Base-by-base conservation (phyloP, 2,329 filamentous ascomycete genomes). In the Phaeosphaeria sp. region DNA sequence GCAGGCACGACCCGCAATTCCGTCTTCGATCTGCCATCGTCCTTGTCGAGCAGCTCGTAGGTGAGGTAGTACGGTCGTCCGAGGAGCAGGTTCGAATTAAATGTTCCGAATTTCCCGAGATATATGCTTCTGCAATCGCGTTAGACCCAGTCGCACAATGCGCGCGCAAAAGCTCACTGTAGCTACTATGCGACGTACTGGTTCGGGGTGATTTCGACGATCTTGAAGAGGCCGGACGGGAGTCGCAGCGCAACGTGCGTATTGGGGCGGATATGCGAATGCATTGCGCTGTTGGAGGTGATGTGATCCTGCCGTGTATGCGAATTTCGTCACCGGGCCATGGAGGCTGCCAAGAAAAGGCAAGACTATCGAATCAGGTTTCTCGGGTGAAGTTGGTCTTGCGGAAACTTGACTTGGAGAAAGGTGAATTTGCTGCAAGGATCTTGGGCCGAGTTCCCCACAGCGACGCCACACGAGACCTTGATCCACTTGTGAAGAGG, bases 61-160 rank as follows among this genome's bases (percentile, higher is more conserved):
- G 93, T 98, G 59, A 96, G 82, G 80, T 97, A 87, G 74, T 92
- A 97, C 0, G 95, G 95, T 7, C 95, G 89, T n/a, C 92, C 90
- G 61, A 99, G 86, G 46, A 99, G 87, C 30, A 95, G 86, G 74
- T 98, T 97, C 51, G 91, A 88, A 17, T 92, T 90, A 74, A 99
- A 97, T 1, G 88, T 87, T 63, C 95, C 95, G 75, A 95, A 96
- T 86, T 97, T 98, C 55, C 93, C 93, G 33, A 98, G 83, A 1
- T 91, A 92, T 64, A 98, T 90, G 45, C 87, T 91, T 42, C 93
- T 97, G 66, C 68, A 13, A 6, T 2, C 24, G 17, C 25, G 55
- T 66, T 48, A 64, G 58, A 24, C 17, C 8, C 18, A 13, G 22
- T 30, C n/a, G 18, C 40, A 21, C 36, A 24, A 43, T 15, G 5